Evolutionary conservation across 2,329 filamentous ascomycete species (phyloP).

Genomic region (Stylonectria norvegica): DNA sequence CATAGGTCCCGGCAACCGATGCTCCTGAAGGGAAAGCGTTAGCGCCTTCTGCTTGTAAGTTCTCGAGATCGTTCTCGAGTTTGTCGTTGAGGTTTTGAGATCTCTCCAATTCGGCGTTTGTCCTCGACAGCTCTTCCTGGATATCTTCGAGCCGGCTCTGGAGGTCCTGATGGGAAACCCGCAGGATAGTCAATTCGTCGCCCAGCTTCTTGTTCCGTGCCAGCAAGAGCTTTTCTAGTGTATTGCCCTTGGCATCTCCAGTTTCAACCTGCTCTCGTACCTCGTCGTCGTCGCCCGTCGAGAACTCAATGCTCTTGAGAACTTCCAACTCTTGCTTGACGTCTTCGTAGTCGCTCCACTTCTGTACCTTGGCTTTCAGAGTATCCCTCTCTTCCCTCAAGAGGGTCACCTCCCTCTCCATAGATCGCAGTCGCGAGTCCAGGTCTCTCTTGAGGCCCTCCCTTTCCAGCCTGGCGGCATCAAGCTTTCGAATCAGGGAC

Average conservation of each 20-base stretch:
- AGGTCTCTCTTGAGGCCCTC: constrained; percentile 75
- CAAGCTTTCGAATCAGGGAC: constrained; percentile 82
- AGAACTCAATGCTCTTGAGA: constrained; percentile 96
- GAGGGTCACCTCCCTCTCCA: constrained; percentile 73
- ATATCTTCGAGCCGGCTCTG: constrained; percentile 75
- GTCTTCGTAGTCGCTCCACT: constrained; percentile 92
- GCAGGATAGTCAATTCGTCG: constrained; percentile 87
- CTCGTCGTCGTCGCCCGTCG: constrained; percentile 81
- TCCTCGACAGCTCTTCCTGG: constrained; percentile 77
- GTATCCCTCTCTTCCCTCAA: constrained; percentile 77
- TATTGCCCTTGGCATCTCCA: constrained; percentile 60
- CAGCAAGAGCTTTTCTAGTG: constrained; percentile 84
- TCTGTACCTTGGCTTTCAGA: constrained; percentile 76
- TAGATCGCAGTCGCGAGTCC: constrained; percentile 69
- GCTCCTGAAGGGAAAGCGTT: constrained; percentile 85
- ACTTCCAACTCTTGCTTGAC: constrained; percentile 95
- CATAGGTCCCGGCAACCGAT: constrained; percentile 89
- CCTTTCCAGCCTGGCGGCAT: constrained; percentile 77
- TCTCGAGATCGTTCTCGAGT: constrained; percentile 86
- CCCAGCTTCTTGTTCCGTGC: constrained; percentile 94
- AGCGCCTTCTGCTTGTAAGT: constrained; percentile 77
- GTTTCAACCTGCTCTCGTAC: constrained; percentile 41
- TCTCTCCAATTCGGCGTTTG: constrained; percentile 82
- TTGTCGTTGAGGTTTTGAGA: constrained; percentile 81
- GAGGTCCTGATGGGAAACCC: constrained; percentile 91